Evolutionary conservation across 805 yeast genomes (phyloP), one percentile per base, ranked within the genome.

Genomic region (Zygosaccharomyces siamensis): DNA sequence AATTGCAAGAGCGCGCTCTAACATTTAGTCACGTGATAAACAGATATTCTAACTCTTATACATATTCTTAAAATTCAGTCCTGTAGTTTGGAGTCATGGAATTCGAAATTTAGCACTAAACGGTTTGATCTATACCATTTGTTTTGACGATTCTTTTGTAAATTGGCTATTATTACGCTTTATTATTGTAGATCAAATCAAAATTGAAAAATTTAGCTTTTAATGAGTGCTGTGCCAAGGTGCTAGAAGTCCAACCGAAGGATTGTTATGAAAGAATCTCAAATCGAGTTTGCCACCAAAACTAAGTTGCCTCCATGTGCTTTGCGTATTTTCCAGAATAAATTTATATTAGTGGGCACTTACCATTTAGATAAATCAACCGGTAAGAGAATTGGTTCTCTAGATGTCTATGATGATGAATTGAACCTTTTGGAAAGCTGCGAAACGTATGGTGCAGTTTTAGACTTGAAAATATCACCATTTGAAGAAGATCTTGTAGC

Each of bases 281-380:
- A 18, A 3, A 61, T 54, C 5, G 37, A 46, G 7, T 26, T n/a
- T 10, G 53, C 53, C 27, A 52, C 72, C 3, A 68, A 66, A 21
- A 72, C 92, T 0, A 65, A 70, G 1, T 69, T 81, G 2, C 98
- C 98, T 1, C 97, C 98, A 1, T 93, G 98, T 63, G 83, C 87
- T 39, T 65, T 92, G 3, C 73, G 83, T 32, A 74, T 83, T 7
- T 79, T 77, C 45, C 50, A 59, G 0, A 78, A 80, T 38, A 57
- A 74, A 0, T 60, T 77, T 7, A 54, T 88, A 1, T 61, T 88
- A 8, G 64, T 88, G 1, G 98, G 97, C 0, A 89, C 97, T 0
- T 92, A 93, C 63, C 79, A 84, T 47, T 71, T 92, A 32, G 81
- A 87, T 43, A 76, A 77, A 56, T 72, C 74, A 7, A 70, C 75